Base-by-base conservation (phyloP, 768 basidiomycete genomes). In the Suillus decipiens region DNA sequence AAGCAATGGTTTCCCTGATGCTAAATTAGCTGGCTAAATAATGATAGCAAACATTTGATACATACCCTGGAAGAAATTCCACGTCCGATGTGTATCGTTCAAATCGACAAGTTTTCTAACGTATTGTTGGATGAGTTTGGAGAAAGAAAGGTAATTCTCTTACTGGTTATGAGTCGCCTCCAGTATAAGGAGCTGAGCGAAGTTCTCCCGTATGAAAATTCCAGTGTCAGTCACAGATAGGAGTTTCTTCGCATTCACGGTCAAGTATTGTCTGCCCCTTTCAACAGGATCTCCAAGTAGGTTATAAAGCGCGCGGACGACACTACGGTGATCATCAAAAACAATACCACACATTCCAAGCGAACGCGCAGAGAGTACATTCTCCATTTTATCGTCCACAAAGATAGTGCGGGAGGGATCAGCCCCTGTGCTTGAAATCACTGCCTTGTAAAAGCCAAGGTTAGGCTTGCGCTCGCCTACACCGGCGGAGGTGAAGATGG, bases 371-470 rank as follows among this genome's bases (percentile, higher is more conserved):
- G 84, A 79, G 10, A 86, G 67, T 5, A 88, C 82, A 63, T 87
- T 87, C 66, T 86, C 86, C 11, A 78, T 74, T 62, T 84, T 84
- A 74, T 87, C 86, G 59, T 88, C 86, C 12, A 88, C 80, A 66
- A 87, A 87, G 39, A 86, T 81, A 0, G 81, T 79, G 1, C 71
- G 74, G 1, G 66, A 67, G 2, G 86, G 85, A 55, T 86, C 82
- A 7, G 79, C 68, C 15, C 78, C 77, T 12, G 80, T 79, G n/a
- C 78, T 70, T n/a, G 72, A 70, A 34, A 87, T 68, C 17, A 87
- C 84, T 58, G 81, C 77, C 53, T 75, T 75, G 72, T 81, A 87
- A 63, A 85, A 84, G 0, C 81, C 80, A 36, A 85, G 79, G 64
- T 83, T 80, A 15, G 84, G 84, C 69, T 85, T 86, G 51, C 86